Base-by-base conservation (phyloP, 2,329 filamentous ascomycete species). In the Stagonosporopsis rhizophila region DNA sequence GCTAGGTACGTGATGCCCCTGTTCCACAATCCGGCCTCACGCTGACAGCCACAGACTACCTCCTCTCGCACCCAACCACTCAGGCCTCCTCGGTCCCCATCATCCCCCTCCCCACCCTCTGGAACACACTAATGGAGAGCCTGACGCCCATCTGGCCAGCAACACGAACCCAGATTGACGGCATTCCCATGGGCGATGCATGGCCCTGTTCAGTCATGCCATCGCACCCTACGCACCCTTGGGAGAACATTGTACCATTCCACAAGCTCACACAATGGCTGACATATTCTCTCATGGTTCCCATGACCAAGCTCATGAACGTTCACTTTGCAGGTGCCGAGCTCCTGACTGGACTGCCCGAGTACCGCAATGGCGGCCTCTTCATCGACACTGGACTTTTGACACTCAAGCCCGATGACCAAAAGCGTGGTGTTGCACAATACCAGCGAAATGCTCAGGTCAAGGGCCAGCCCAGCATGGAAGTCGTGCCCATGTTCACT, bases 201-300 rank as follows among this genome's bases (percentile, higher is more conserved):
- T 99, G 95, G 95, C 90, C 89, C 0, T 96, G 93, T 77, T 87
- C 85, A 11, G 86, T 88, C 28, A 91, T 98, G 86, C 92, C 92
- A n/a, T 85, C 82, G 19, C 87, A 89, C 75, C 82, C 88, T 64
- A 84, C 84, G 6, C 81, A 87, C 62, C 83, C 87, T 0, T 92
- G 89, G 89, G 90, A 94, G 73, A 88, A 83, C 65, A 94, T 96
- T 67, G 85, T 94, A 11, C 92, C 92, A 0, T 96, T 96, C 80
- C 93, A 97, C 81, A 96, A 72, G 42, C 84, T 96, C 34, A 96
- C 92, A 0, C 92, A 96, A 75, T 96, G 93, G 93, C 88, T 96
- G 52, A 91, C 90, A 42, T 96, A 96, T 78, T 96, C 92, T 1
- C 83, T 97, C 54, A 96, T 95, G 89, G 89, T 92, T 20, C 92